Base-by-base conservation (phyloP, 2,329 filamentous ascomycete genomes). In the Botrytis pseudocinerea region DNA sequence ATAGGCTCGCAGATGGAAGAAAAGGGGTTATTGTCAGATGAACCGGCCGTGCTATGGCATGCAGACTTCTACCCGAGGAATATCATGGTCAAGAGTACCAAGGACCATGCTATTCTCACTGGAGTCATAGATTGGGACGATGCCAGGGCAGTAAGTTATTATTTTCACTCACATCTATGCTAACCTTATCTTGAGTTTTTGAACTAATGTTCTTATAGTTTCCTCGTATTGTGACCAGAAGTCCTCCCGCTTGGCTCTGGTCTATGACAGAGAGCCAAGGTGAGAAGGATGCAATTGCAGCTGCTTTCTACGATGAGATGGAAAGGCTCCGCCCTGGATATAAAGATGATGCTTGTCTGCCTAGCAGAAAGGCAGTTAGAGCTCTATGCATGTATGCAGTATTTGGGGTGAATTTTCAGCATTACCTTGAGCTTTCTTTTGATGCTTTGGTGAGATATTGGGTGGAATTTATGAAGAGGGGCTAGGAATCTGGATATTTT, bases 121-220 rank as follows among this genome's bases (percentile, higher is more conserved):
- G 65, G 48, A 10, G 65, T 68, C 1, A 42, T 68, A 4, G 65
- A 57, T 44, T 68, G 48, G 65, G 65, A 68, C 14, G 35, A 68
- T 16, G 10, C 48, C 1, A 42, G 10, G 18, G 48, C 48, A 14
- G 65, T 57, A 44, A 57, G 65, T 32, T 14, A 28, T 54, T 1
- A 9, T 7, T 6, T 4, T 12, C 10, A 22, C 25, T 12, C 25
- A 16, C 1, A 22, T 8, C 8, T 28, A 10, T 4, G 8, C 20
- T 4, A 3, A 7, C 4, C 3, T 14, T 14, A 40, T 51, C 22
- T 4, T 18, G 32, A 6, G 25, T 12, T 9, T 9, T 0, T 2
- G 22, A 14, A 28, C 5, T 54, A 16, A 68, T 1, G 22, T 14
- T 4, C 22, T 35, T 20, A 9, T 28, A 42, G 64, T 9, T 68